Percentiles rank a stretch among this genome's conserved stretches.
These are phyloP conservation scores for Calocybe cyanea DNA, from an alignment of 768 basidiomycete species.

Conservation along the genomic window DNA sequence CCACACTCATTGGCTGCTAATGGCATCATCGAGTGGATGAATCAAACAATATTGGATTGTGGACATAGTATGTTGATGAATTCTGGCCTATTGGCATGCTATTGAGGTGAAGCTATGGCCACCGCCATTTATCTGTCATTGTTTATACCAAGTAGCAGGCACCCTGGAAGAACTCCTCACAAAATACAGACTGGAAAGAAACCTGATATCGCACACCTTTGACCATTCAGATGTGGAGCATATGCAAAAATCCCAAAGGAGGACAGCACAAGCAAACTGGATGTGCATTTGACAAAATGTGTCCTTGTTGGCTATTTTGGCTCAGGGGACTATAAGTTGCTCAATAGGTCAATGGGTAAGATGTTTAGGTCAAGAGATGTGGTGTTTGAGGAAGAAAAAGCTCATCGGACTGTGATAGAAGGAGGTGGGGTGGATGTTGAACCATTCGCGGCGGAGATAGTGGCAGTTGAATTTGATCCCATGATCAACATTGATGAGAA, in stretches of 20 bases:
- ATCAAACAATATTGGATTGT: background rate
- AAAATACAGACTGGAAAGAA: conserved; percentile 14
- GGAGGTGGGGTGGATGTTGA: no score
- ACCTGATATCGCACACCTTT: conserved; percentile 25
- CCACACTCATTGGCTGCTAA: background rate
- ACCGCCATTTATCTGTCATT: background rate
- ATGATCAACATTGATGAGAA: no score
- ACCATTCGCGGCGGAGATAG: background rate
- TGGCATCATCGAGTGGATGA: background rate
- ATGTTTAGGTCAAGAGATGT: conserved; percentile 19
- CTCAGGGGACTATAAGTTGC: conserved; percentile 16
- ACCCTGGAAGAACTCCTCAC: conserved; percentile 12
- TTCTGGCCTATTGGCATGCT: conserved; percentile 14
- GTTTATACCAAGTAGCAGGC: background rate
- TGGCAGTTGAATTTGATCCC: no score
- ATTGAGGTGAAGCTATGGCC: conserved; percentile 12
- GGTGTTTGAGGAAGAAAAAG: conserved; percentile 21
- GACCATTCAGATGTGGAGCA: conserved; percentile 12
- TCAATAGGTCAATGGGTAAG: conserved; percentile 5
- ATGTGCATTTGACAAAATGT: conserved; percentile 12
- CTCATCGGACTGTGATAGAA: conserved; percentile 9
- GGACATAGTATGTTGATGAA: conserved; percentile 12
- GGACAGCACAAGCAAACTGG: background rate
- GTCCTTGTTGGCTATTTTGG: conserved; percentile 21
- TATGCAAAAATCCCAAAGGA: background rate